A percentile compares a stretch with the other conserved stretches of the same genome.
Conservation (phyloP, 805 yeast species). For the Metschnikowia arizonensis region DNA sequence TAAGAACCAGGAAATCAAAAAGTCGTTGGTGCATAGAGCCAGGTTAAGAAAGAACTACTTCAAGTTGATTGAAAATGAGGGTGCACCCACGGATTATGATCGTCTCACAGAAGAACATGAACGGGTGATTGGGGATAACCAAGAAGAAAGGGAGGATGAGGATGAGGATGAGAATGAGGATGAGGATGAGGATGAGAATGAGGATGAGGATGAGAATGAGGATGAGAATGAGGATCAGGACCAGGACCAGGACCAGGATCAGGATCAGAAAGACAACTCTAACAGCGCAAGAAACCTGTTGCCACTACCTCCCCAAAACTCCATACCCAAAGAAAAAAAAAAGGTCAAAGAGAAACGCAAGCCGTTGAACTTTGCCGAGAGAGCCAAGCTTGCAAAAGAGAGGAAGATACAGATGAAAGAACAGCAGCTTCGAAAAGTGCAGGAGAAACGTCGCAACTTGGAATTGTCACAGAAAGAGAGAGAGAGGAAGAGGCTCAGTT, state of each 20-base stretch:
- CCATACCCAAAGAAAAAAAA: slow-evolving; percentile 9
- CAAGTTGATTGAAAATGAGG: slow-evolving; percentile 72
- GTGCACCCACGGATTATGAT: slow-evolving; percentile 38
- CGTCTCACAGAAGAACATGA: slow-evolving; percentile 8
- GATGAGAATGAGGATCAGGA: slow-evolving; percentile 1
- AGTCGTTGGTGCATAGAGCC: slow-evolving; percentile 73
- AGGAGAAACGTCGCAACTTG: slow-evolving; percentile 31
- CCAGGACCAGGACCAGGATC: slow-evolving; percentile 4
- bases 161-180: slow-evolving; percentile 1
- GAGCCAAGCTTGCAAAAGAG: slow-evolving; percentile 43
- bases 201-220: slow-evolving; percentile 9
- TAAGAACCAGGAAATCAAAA: slow-evolving; percentile 63
- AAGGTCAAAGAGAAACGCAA: slow-evolving; percentile 26
- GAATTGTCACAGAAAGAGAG: slow-evolving; percentile 38
- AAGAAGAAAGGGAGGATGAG: background rate
- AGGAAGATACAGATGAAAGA: slow-evolving; percentile 42
- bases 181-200: slow-evolving; percentile 5
- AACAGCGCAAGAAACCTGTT: slow-evolving; percentile 16
- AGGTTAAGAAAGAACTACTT: slow-evolving; percentile 76
- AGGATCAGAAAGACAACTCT: slow-evolving; percentile 13
- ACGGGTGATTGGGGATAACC: slow-evolving; percentile 13
- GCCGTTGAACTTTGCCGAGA: slow-evolving; percentile 42
- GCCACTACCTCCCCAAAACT: slow-evolving; percentile 17
- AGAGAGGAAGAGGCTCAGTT: slow-evolving; percentile 38
- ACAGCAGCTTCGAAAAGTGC: slow-evolving; percentile 37